phyloP scores from a whole-genome alignment of 768 basidiomycete genomes.

The Panellus pusillus region DNA sequence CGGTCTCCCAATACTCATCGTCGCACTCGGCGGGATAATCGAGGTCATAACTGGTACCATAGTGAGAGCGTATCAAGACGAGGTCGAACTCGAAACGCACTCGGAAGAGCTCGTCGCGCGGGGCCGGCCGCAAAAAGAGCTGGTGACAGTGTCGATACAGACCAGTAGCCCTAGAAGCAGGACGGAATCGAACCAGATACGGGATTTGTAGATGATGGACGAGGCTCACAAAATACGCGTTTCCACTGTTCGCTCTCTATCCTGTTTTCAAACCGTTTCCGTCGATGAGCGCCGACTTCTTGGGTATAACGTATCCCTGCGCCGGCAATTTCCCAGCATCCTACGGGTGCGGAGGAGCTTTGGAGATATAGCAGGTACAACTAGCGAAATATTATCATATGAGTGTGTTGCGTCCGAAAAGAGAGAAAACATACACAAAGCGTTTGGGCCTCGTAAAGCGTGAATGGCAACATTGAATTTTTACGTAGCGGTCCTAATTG shows the following conservation, averaged over 20 bases:
- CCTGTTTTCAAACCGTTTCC: slow-evolving; percentile 30
- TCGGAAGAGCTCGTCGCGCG: slow-evolving; percentile 59
- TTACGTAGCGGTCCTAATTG: slow-evolving; percentile 52
- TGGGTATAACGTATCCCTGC: slow-evolving; percentile 58
- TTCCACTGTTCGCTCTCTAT: slow-evolving; percentile 56
- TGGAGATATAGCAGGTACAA: slow-evolving; percentile 41
- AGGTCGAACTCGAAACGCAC: slow-evolving; percentile 33
- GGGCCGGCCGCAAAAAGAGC: slow-evolving; percentile 54
- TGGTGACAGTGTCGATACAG: slow-evolving; percentile 23
- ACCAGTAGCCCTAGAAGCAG: slow-evolving; percentile 21
- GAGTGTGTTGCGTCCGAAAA: not conserved
- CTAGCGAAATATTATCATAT: slow-evolving; percentile 31
- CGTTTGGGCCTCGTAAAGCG: slow-evolving; percentile 59
- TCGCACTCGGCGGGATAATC: slow-evolving; percentile 68
- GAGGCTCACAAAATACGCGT: slow-evolving; percentile 44
- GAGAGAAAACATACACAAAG: slow-evolving; percentile 37
- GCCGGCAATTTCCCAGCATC: slow-evolving; percentile 53
- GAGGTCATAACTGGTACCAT: slow-evolving; percentile 52
- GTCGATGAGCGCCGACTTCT: slow-evolving; percentile 57
- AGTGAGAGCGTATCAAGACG: too few relatives aligned
- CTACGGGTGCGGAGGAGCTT: slow-evolving; percentile 45
- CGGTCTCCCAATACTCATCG: slow-evolving; percentile 47
- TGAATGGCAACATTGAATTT: slow-evolving; percentile 46
- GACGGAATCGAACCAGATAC: too few relatives aligned
- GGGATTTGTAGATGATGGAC: too few relatives aligned